Evolutionary conservation across 1,139 yeast species (phyloP).

Genomic region (Casaregolazyma suthepensis): DNA sequence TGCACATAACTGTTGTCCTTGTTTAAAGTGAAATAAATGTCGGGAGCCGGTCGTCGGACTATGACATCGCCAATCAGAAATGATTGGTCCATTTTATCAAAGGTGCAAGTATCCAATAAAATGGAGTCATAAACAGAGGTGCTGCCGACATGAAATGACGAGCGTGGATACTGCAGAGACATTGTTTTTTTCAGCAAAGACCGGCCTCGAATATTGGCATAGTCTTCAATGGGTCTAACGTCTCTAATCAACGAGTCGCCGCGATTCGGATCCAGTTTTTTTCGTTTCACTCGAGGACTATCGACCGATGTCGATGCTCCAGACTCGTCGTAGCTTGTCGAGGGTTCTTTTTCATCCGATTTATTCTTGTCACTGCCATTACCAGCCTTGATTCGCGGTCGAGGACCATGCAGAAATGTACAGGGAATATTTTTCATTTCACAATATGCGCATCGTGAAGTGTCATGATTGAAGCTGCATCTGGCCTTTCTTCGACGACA

Average conservation of each 20-base stretch:
- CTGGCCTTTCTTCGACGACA: constrained; percentile 34
- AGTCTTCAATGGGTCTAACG: constrained; percentile 31
- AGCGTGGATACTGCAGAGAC: constrained; percentile 35
- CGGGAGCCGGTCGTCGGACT: constrained; percentile 33
- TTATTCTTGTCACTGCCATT: constrained; percentile 2
- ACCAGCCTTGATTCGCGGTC: constrained; percentile 18
- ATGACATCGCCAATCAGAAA: constrained; percentile 29
- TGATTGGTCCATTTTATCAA: constrained; percentile 33
- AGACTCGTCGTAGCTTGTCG: not conserved
- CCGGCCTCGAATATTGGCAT: constrained; percentile 34
- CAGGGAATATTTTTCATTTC: constrained; percentile 31
- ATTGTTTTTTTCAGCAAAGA: constrained; percentile 36
- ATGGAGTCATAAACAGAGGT: constrained; percentile 33
- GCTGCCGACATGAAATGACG: constrained; percentile 35
- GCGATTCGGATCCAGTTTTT: constrained; percentile 6
- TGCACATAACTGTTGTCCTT: constrained; percentile 31
- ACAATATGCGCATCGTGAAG: constrained; percentile 33
- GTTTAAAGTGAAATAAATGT: constrained; percentile 32
- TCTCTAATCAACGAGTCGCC: constrained; percentile 14
- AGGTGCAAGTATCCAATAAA: constrained; percentile 27
- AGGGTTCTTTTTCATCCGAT: not conserved
- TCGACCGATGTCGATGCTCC: not conserved
- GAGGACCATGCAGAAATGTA: constrained; percentile 31
- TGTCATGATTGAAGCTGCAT: constrained; percentile 30
- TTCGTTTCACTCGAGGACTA: not conserved